A percentile compares a stretch with the other conserved stretches of the same genome.
These are phyloP conservation scores for Cladophialophora immunda DNA, from an alignment of 2,329 filamentous ascomycete genomes.

Conservation along the genomic window DNA sequence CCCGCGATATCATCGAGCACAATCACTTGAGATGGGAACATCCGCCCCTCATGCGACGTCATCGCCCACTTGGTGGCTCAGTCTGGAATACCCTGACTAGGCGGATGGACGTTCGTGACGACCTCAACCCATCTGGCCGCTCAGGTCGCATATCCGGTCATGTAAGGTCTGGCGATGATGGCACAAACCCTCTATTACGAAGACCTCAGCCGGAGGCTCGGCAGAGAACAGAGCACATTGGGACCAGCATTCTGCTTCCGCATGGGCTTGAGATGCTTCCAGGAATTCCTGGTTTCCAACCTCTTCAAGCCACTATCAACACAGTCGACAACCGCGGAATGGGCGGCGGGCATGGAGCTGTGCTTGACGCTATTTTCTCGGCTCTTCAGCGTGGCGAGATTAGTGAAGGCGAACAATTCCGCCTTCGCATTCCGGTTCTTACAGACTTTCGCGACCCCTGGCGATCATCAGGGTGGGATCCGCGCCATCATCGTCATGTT, in stretches of 20 bases:
- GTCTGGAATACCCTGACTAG: conserved; percentile 60
- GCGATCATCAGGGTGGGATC: conserved; percentile 55
- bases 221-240: conserved; percentile 40
- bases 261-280: conserved; percentile 25
- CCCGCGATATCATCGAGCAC: conserved; percentile 76
- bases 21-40: conserved; percentile 58
- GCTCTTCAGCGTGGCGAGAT: conserved; percentile 59
- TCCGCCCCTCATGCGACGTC: conserved; percentile 47
- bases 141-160: conserved; percentile 45
- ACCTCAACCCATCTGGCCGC: conserved; percentile 28
- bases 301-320: conserved; percentile 30
- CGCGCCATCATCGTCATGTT: conserved; percentile 58
- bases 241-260: conserved; percentile 42
- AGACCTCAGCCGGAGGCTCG: conserved; percentile 55
- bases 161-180: conserved; percentile 73
- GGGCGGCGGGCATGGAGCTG: conserved; percentile 45
- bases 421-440: conserved; percentile 55
- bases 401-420: conserved; percentile 59
- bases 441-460: conserved; percentile 34
- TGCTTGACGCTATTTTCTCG: conserved; percentile 62
- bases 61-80: conserved; percentile 60
- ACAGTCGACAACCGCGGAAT: conserved; percentile 30
- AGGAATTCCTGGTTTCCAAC: conserved; percentile 22
- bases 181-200: conserved; percentile 84
- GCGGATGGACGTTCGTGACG: conserved; percentile 50